Evolutionary conservation across 495 filamentous ascomycete species (phyloP).

Genomic region (Daldinia grandis): DNA sequence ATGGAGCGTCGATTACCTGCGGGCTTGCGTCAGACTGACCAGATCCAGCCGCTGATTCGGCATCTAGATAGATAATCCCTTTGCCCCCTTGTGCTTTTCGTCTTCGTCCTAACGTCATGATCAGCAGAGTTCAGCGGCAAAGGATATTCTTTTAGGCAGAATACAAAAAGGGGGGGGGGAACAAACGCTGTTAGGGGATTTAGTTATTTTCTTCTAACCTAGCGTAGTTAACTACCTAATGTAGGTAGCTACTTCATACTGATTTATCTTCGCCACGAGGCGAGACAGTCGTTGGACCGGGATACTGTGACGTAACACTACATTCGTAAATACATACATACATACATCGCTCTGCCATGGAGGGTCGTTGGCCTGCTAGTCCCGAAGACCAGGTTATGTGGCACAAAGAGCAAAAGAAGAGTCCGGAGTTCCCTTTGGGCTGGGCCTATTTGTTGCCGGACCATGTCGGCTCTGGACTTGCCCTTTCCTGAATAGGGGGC

Average conservation of each 20-base stretch:
- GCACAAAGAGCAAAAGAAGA: not conserved
- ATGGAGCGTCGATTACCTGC: not conserved
- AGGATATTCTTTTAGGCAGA: not conserved
- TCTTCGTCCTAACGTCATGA: conserved; percentile 7
- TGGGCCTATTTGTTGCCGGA: not conserved
- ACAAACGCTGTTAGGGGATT: not conserved
- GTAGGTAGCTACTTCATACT: not conserved
- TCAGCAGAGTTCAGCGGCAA: not conserved
- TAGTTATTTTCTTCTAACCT: too few relatives aligned
- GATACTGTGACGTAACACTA: conserved; percentile 17
- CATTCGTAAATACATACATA: not conserved
- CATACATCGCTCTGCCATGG: not conserved
- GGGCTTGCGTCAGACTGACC: conserved; percentile 17
- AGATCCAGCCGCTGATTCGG: conserved; percentile 12
- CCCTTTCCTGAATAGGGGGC: not conserved
- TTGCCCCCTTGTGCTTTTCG: not conserved
- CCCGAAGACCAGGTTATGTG: conserved; percentile 14
- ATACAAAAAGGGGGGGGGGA: not conserved
- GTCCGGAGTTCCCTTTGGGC: not conserved
- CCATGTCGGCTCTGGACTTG: not conserved
- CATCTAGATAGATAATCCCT: not conserved
- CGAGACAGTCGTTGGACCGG: conserved; percentile 4
- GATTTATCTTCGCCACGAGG: not conserved
- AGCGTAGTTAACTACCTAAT: too few relatives aligned
- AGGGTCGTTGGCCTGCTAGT: conserved; percentile 20